Conservation (phyloP, 169 alveolate species). For the Plasmodium vinckei region DNA sequence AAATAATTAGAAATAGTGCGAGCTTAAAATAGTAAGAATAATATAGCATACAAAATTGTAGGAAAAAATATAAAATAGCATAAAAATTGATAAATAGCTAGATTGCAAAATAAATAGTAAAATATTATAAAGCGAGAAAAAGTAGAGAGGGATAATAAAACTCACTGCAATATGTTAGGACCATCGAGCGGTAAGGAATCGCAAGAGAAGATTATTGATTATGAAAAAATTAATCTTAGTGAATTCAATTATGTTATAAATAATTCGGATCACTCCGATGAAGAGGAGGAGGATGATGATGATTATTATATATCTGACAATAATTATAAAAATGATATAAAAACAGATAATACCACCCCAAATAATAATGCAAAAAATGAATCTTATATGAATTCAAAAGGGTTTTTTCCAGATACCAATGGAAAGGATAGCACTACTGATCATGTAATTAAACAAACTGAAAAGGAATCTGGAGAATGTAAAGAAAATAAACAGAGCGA, state of each 20-base stretch:
- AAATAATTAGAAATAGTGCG: no score
- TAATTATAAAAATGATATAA: neutral
- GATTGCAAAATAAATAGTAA: no score
- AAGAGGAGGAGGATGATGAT: constrained; percentile 48
- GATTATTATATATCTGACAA: constrained; percentile 16
- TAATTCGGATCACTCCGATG: constrained; percentile 50
- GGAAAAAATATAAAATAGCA: no score
- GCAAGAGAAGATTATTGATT: constrained; percentile 7
- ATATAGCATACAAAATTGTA: no score
- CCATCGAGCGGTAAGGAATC: constrained; percentile 25
- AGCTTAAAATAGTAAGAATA: no score
- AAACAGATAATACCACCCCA: neutral
- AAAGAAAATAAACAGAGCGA: no score
- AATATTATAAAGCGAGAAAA: no score
- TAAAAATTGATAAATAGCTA: no score
- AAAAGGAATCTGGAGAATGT: neutral
- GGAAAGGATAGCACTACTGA: no score
- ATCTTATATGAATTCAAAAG: neutral
- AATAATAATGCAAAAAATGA: neutral
- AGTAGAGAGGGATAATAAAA: no score
- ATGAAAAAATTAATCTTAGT: constrained; percentile 48
- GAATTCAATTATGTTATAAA: constrained; percentile 64
- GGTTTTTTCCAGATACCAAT: no score
- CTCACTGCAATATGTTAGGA: constrained; percentile 12
- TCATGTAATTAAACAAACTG: neutral